A percentile compares a stretch with the other conserved stretches of the same genome.
Conservation (phyloP, 345 rosid species). For the Bruguiera parviflora region DNA sequence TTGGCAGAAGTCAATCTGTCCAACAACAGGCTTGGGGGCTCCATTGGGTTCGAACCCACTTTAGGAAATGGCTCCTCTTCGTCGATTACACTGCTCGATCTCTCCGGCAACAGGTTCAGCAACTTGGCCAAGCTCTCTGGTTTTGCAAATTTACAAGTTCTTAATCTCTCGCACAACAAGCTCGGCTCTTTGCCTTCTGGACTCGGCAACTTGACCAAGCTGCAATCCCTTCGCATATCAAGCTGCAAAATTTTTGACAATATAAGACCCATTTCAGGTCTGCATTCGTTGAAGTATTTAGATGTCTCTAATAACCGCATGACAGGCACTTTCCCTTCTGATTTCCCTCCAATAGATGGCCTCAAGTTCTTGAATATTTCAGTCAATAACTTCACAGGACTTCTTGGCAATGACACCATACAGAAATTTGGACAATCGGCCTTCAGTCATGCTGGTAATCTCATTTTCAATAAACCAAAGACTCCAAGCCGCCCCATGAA, state of each 20-base stretch:
- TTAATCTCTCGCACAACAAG: conserved; percentile 61
- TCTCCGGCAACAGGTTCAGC: conserved; percentile 76
- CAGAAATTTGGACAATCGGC: conserved; percentile 66
- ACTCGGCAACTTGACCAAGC: conserved; percentile 41
- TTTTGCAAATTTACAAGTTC: conserved; percentile 42
- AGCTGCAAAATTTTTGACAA: conserved; percentile 58
- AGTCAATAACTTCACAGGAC: conserved; percentile 60
- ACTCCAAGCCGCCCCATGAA: conserved; percentile 23
- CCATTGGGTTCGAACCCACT: conserved; percentile 30
- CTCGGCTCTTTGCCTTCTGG: conserved; percentile 53
- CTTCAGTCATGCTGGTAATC: conserved; percentile 52
- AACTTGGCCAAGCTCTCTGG: conserved; percentile 52
- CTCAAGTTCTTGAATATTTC: conserved; percentile 66
- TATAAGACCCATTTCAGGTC: conserved; percentile 47
- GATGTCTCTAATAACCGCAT: conserved; percentile 69
- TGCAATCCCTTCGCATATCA: conserved; percentile 55
- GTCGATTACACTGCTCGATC: conserved; percentile 46
- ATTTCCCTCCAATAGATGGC: conserved; percentile 57
- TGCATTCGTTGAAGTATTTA: conserved; percentile 46
- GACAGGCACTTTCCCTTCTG: conserved; percentile 71
- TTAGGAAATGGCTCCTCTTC: conserved; percentile 34
- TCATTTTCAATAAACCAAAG: conserved; percentile 27
- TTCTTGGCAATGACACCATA: conserved; percentile 31
- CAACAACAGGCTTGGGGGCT: conserved; percentile 52
- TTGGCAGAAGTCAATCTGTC: conserved; percentile 47